phyloP scores from a whole-genome alignment of 2,329 filamentous ascomycete genomes.

The Diplodia sapinea region DNA sequence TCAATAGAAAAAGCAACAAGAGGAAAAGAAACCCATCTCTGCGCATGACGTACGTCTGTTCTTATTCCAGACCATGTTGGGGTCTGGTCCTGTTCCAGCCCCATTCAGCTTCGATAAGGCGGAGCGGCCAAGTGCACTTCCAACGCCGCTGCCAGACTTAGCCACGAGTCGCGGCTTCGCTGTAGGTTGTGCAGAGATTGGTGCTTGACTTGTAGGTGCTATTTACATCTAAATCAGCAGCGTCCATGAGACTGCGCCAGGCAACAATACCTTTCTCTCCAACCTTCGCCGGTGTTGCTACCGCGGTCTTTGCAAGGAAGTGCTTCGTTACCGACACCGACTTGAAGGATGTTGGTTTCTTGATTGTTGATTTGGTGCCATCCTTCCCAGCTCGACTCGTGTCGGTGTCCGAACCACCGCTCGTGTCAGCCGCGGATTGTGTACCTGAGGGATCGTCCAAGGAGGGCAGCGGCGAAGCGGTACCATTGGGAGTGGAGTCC shows the following conservation, averaged over 20 bases:
- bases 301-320: conserved; percentile 75
- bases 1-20: not conserved
- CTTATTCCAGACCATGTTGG: conserved; percentile 84
- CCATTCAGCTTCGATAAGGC: conserved; percentile 64
- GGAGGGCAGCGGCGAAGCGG: conserved; percentile 44
- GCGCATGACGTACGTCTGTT: conserved; percentile 70
- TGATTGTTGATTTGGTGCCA: conserved; percentile 58
- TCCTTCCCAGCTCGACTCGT: conserved; percentile 67
- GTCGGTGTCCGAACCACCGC: conserved; percentile 78
- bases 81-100: conserved; percentile 67
- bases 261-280: conserved; percentile 59
- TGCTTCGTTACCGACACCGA: conserved; percentile 84
- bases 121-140: conserved; percentile 60
- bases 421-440: conserved; percentile 67
- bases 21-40: not conserved
- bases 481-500: conserved; percentile 45
- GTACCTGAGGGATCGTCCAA: conserved; percentile 39
- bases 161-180: conserved; percentile 76
- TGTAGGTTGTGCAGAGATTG: conserved; percentile 57
- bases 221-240: conserved; percentile 41
- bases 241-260: not conserved
- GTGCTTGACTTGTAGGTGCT: conserved; percentile 42
- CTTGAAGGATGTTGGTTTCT: conserved; percentile 82
- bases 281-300: conserved; percentile 54
- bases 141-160: conserved; percentile 69